Evolutionary conservation across 2,329 filamentous ascomycete species (phyloP), one percentile per base, ranked within the genome.

Genomic region (Ramularia collo-cygni): DNA sequence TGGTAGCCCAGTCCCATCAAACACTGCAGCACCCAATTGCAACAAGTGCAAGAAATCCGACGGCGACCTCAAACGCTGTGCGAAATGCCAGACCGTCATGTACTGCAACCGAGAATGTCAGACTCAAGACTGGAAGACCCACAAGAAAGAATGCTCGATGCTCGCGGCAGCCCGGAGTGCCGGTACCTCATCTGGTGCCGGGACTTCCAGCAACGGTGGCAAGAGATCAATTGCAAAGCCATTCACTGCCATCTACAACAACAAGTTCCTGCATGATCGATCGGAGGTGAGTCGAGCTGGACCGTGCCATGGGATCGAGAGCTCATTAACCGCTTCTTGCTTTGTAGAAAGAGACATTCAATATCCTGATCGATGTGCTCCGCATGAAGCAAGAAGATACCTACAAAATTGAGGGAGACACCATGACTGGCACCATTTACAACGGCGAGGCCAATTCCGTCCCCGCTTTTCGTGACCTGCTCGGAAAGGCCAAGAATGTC

Each of bases 361-460:
- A 51, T 15, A 37, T 53, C n/a, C 43, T 56, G 12, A 43, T 56
- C 33, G 52, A 56, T 32, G 38, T 40, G 3, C 34, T 53, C 7
- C 50, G 53, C 21, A 35, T 51, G 28, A 49, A 45, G 2, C 37
- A 47, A 13, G 45, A 47, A 24, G 51, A 54, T 31, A 42, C 39
- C 7, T 47, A 46, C 39, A 29, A 9, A 2, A 38, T 54, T 35
- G 39, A 45, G 10, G 42, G 37, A 16, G 34, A 41, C 18, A 32
- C n/a, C 19, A 48, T 51, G 46, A 8, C 21, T 4, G 46, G 40
- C 13, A 37, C 42, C 12, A 44, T 51, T 38, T 44, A 46, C 35
- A 24, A 39, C 18, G 30, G 27, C 8, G 35, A 42, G 17, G 15
- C 21, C 4, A 38, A 37, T 3, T 51, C 43, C 4, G 42, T 42